These are phyloP conservation scores for Daedaleopsis nitida DNA, from an alignment of 768 basidiomycete species.

Conservation along the genomic window DNA sequence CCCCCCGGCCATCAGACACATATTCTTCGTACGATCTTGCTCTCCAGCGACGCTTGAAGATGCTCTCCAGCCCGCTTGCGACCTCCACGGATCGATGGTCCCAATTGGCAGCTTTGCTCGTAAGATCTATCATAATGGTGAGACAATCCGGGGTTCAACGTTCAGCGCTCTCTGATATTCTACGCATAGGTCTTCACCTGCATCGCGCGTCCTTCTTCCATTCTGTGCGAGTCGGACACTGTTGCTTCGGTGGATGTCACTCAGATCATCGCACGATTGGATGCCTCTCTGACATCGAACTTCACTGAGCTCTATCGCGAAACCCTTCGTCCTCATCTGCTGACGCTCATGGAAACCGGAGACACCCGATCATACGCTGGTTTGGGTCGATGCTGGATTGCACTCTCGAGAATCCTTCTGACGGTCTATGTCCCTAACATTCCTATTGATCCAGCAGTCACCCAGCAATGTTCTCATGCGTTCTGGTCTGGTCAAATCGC, in stretches of 20 bases:
- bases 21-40: conserved; percentile 12
- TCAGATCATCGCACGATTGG: not conserved
- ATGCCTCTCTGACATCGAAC: not conserved
- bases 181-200: not conserved
- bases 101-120: not conserved
- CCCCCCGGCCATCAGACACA: conserved; percentile 1
- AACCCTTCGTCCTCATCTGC: conserved; percentile 11
- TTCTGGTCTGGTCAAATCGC: conserved; percentile 47
- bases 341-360: not conserved
- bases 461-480: conserved; percentile 47
- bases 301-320: conserved; percentile 6
- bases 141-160: not conserved
- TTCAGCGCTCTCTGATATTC: not conserved
- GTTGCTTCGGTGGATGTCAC: not conserved
- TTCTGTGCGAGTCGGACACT: not conserved
- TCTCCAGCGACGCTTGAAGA: conserved; percentile 15
- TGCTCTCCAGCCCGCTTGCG: not conserved
- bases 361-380: not conserved
- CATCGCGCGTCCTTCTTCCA: not conserved
- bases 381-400: conserved; percentile 59
- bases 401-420: conserved; percentile 58
- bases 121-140: not conserved
- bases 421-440: conserved; percentile 79
- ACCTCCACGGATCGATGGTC: conserved; percentile 1
- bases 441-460: conserved; percentile 84